Conservation (phyloP, 202 grass and related monocot genomes). For the Sporobolus alterniflorus region DNA sequence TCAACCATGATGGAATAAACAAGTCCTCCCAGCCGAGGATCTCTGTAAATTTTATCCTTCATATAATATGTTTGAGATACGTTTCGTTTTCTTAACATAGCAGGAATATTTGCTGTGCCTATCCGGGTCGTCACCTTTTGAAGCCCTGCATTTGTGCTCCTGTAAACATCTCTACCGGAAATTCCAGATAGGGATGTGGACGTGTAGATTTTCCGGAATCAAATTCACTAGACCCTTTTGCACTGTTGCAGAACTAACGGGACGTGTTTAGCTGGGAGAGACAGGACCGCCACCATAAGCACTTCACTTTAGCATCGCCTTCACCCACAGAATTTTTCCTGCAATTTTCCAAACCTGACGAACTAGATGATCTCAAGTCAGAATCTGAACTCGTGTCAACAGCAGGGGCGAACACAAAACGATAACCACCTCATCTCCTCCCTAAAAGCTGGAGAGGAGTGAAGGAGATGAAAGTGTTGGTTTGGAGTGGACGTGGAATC, state of each 20-base stretch:
- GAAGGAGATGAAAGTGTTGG: neutral
- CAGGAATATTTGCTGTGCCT: conserved; percentile 19
- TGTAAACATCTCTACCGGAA: neutral
- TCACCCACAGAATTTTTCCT: neutral
- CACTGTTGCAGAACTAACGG: neutral
- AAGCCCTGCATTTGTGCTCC: conserved; percentile 28
- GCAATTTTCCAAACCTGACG: conserved; percentile 15
- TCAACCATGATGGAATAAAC: too few relatives aligned
- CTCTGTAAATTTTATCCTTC: too few relatives aligned
- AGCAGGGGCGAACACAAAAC: neutral
- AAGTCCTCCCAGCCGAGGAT: too few relatives aligned
- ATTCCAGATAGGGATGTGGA: conserved; percentile 17
- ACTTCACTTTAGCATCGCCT: neutral
- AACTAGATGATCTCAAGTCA: conserved; percentile 17
- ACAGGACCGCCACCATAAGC: neutral
- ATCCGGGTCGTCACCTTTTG: neutral
- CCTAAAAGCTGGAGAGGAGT: too few relatives aligned
- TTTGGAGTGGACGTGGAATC: neutral
- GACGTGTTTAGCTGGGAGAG: conserved; percentile 1
- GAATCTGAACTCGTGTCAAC: conserved; percentile 13
- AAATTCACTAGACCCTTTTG: neutral
- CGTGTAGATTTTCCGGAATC: neutral
- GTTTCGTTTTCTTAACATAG: too few relatives aligned
- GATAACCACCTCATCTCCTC: neutral
- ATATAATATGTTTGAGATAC: too few relatives aligned